phyloP scores from a whole-genome alignment of 148 eudicot genomes.

The Nepenthes gracilis region DNA sequence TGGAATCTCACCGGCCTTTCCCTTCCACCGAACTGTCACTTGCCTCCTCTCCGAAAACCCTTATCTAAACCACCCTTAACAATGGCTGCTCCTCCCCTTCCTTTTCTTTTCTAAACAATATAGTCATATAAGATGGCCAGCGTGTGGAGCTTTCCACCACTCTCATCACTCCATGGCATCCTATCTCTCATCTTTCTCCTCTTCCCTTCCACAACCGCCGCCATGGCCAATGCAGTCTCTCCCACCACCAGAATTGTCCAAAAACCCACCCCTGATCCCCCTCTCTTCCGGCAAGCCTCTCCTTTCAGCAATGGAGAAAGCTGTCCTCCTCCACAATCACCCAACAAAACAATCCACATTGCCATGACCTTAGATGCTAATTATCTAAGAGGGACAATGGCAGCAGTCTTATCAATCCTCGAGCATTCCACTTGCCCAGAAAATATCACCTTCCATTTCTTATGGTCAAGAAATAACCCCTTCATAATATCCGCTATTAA shows the following conservation, averaged over 20 bases:
- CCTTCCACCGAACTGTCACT: no score
- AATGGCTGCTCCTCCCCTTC: no score
- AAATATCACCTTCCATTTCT: slow-evolving; percentile 20
- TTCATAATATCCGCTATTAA: slow-evolving; percentile 18
- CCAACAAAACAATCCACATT: slow-evolving; percentile 12
- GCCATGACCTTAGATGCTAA: slow-evolving; percentile 32
- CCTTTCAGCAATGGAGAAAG: not conserved
- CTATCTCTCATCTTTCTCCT: no score
- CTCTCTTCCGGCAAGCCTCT: not conserved
- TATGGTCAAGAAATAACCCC: slow-evolving; percentile 8
- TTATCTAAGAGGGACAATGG: slow-evolving; percentile 30
- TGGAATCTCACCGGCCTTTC: not conserved
- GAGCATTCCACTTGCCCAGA: slow-evolving; percentile 32
- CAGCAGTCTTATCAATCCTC: slow-evolving; percentile 28
- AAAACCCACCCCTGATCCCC: not conserved
- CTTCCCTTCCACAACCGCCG: no score
- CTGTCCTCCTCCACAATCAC: not conserved
- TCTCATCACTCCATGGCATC: no score
- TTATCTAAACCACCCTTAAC: no score
- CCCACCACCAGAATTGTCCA: not conserved
- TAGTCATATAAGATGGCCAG: no score
- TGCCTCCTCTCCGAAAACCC: no score
- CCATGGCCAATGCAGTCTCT: no score
- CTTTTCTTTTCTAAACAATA: no score
- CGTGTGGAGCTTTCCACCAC: no score